Conservation (phyloP, 345 rosid genomes). For the Syzygium oleosum region DNA sequence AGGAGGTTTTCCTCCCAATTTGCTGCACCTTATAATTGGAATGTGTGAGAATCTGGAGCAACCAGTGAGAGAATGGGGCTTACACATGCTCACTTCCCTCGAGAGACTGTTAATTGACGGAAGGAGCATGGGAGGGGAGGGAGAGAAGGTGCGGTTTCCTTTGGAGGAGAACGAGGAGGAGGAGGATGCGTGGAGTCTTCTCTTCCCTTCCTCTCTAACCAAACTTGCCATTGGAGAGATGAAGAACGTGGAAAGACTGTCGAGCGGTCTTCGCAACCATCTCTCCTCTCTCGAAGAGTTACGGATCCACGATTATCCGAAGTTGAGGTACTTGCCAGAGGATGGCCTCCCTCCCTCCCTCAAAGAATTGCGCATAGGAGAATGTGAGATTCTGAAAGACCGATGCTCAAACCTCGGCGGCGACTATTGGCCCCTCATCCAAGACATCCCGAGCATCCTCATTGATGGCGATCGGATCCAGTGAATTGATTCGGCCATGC, state of each 20-base stretch:
- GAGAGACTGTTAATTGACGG: accelerated
- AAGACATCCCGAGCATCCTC: accelerated
- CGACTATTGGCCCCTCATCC: background rate
- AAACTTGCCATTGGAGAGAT: background rate
- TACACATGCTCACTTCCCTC: background rate
- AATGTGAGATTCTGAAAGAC: background rate
- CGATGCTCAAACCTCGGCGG: background rate
- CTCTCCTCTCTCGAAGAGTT: accelerated
- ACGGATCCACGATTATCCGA: accelerated
- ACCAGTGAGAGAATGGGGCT: background rate
- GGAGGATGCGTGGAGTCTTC: background rate
- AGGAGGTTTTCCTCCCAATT: background rate
- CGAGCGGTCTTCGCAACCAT: background rate
- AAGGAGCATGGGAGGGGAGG: no score
- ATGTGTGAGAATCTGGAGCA: background rate
- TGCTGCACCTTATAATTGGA: background rate
- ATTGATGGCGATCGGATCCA: accelerated
- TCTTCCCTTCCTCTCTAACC: background rate
- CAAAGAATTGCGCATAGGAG: accelerated
- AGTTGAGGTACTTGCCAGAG: background rate
- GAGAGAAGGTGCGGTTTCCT: no score
- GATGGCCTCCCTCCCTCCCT: background rate
- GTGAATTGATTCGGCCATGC: background rate
- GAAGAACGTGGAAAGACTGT: background rate
- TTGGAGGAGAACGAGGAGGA: background rate